Conservation (phyloP, 2,329 filamentous ascomycete genomes). For the Neofusicoccum ribis region DNA sequence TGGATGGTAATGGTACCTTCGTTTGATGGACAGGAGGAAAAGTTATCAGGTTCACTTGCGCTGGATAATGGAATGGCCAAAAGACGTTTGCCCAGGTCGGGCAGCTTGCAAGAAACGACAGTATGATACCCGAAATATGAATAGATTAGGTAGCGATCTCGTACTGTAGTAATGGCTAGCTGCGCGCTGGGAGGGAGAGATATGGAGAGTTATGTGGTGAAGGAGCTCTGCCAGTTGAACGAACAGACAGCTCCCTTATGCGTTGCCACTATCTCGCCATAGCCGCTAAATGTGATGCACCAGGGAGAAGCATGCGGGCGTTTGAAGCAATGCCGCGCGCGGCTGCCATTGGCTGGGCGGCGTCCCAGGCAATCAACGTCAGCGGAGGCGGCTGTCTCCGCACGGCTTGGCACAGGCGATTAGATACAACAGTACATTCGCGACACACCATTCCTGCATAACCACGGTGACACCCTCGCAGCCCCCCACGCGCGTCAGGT, state of each 20-base stretch:
- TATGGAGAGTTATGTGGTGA: background rate
- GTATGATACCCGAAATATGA: constrained; percentile 19
- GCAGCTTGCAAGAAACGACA: constrained; percentile 14
- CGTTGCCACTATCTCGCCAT: background rate
- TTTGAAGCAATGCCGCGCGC: background rate
- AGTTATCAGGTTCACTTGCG: background rate
- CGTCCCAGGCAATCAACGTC: constrained; percentile 3
- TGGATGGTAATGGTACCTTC: constrained; percentile 13
- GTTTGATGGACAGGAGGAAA: background rate
- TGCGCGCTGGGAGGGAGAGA: background rate
- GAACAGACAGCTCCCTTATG: background rate
- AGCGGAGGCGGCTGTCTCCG: constrained; percentile 4
- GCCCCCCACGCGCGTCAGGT: constrained; percentile 18
- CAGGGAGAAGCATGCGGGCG: background rate
- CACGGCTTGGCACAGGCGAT: background rate
- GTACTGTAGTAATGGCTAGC: background rate
- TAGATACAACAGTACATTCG: constrained; percentile 15
- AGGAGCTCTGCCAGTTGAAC: background rate
- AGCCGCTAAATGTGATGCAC: background rate
- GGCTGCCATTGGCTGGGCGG: background rate
- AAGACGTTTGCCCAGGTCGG: background rate
- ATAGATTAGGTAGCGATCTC: constrained; percentile 17
- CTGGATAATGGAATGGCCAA: background rate
- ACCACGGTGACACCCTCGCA: constrained; percentile 14
- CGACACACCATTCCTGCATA: constrained; percentile 19